A percentile compares a stretch with the other conserved stretches of the same genome.
phyloP scores from a whole-genome alignment of 2,329 filamentous ascomycete species.

The Diaporthe amygdali region DNA sequence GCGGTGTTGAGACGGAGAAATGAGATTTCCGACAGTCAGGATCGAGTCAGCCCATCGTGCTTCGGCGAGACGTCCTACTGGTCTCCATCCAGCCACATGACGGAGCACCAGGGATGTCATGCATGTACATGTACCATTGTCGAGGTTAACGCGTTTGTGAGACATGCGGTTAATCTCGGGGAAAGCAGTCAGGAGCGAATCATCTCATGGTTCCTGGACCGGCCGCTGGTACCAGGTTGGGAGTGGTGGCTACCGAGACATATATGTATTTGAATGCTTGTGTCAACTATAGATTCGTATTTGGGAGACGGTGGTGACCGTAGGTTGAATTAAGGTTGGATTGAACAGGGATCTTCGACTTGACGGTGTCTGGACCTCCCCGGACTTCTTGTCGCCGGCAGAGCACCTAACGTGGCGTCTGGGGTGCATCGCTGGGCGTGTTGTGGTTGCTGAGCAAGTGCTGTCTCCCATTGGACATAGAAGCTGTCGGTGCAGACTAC shows the following conservation, averaged over 20 bases:
- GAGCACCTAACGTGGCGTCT: constrained; percentile 6
- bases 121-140: too few species aligned
- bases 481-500: background rate
- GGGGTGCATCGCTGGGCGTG: constrained; percentile 1
- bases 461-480: background rate
- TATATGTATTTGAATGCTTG: background rate
- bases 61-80: background rate
- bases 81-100: background rate
- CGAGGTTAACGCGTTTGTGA: background rate
- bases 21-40: background rate
- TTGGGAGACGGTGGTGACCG: background rate
- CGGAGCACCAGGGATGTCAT: background rate
- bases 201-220: background rate
- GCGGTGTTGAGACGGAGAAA: constrained; percentile 1
- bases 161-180: constrained; percentile 8
- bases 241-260: background rate
- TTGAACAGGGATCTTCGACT: background rate
- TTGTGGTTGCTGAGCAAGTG: background rate
- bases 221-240: background rate
- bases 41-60: background rate
- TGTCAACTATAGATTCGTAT: background rate
- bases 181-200: background rate
- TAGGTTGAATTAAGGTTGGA: constrained; percentile 10
- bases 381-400: constrained; percentile 1
- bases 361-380: background rate